Conservation (phyloP, 495 filamentous ascomycete genomes). For the Hypoxylon perforatum region DNA sequence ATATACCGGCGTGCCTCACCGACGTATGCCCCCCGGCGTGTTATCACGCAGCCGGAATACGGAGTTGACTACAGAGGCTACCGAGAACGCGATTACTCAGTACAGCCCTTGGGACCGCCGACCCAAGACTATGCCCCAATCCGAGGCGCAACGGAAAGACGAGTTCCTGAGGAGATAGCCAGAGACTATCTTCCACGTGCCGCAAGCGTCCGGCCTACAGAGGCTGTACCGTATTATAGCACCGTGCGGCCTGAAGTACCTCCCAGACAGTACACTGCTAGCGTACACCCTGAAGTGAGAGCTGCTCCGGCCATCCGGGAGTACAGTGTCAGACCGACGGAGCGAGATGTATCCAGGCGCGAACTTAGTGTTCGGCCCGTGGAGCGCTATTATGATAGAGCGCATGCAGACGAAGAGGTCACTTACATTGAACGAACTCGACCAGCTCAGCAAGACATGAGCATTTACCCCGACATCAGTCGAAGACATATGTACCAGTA, state of each 20-base stretch:
- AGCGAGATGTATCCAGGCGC: conserved; percentile 46
- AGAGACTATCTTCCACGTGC: conserved; percentile 67
- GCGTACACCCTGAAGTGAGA: conserved; percentile 52
- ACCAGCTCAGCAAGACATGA: conserved; percentile 49
- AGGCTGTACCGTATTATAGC: conserved; percentile 63
- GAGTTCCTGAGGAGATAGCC: conserved; percentile 51
- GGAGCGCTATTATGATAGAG: conserved; percentile 54
- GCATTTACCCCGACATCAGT: conserved; percentile 51
- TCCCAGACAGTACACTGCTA: conserved; percentile 54
- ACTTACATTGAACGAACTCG: conserved; percentile 58
- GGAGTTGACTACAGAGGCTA: conserved; percentile 59
- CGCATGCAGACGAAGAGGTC: conserved; percentile 55
- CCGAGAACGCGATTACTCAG: conserved; percentile 62
- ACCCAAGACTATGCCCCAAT: conserved; percentile 56
- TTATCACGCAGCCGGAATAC: conserved; percentile 66
- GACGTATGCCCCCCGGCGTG: conserved; percentile 56
- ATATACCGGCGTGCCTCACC: conserved; percentile 57
- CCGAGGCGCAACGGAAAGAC: conserved; percentile 49
- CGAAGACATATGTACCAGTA: conserved; percentile 52
- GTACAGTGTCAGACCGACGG: conserved; percentile 55
- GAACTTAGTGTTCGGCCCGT: conserved; percentile 51
- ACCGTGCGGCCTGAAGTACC: conserved; percentile 63
- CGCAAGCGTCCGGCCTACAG: conserved; percentile 66
- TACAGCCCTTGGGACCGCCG: conserved; percentile 54
- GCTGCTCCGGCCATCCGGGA: conserved; percentile 49